Evolutionary conservation across 2,329 filamentous ascomycete species (phyloP), one percentile per base, ranked within the genome.

Genomic region (Polytolypa hystricis): DNA sequence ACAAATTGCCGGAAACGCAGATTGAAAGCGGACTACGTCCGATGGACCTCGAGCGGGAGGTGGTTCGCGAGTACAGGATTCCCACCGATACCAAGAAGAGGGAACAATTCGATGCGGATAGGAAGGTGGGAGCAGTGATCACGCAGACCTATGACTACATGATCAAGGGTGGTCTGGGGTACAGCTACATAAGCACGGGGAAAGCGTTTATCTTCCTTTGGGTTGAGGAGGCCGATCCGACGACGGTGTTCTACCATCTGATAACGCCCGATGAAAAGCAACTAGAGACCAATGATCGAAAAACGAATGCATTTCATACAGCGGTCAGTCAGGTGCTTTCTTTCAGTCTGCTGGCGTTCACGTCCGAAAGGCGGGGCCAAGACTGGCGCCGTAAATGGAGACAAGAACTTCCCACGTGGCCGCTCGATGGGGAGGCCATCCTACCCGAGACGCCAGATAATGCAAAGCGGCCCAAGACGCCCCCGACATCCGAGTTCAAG

Each of bases 111-210:
- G 19, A 27, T n/a, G 27, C 14, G 12, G 35, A 40, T 23, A 27
- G 26, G 15, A 16, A 37, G 17, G 17, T 29, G 10, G 30, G 33
- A 10, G 34, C 30, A 14, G 38, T 34, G 8, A 6, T 40, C n/a
- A 40, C 38, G 3, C 38, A 40, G 19, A 25, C 23, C 21, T 40
- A 29, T 28, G 38, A 40, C 12, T 40, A 40, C 18, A 40, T 40
- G 33, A 40, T 37, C 14, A 37, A 19, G 18, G 18, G 33, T 28
- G 38, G 38, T 3, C 29, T 40, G n/a, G 33, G 37, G 21, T 40
- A 28, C 6, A 37, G 38, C 29, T 36, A 15, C 29, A 23, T 40
- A 19, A 40, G 15, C 20, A 40, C 29, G 8, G 29, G 38, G 23
- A 15, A 27, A 10, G 21, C 14, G 17, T 20, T 29, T n/a, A 30